Percentiles rank a stretch among this genome's conserved stretches.
phyloP scores from a whole-genome alignment of 129 eudicot species.

The Flaveria robusta region DNA sequence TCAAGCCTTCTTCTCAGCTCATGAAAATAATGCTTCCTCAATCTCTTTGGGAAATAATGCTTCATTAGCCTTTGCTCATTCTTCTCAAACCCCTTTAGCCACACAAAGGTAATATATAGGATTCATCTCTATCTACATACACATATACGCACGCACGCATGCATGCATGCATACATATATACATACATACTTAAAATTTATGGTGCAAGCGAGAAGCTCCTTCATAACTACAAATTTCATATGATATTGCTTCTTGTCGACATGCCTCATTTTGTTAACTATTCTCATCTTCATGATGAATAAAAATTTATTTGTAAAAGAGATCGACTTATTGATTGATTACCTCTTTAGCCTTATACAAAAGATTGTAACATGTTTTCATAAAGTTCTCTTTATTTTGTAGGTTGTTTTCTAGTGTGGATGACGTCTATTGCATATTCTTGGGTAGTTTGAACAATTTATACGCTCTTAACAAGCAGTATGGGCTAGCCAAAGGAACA shows the following conservation, averaged over 20 bases:
- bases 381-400: slow-evolving; percentile 4
- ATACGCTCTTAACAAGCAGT: slow-evolving; percentile 70
- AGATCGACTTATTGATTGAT: too few relatives aligned
- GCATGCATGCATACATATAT: background rate
- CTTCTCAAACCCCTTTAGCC: slow-evolving; percentile 47
- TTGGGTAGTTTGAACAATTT: slow-evolving; percentile 76
- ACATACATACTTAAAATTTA: too few relatives aligned
- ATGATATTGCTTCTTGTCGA: too few relatives aligned
- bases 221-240: too few relatives aligned
- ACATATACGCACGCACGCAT: background rate
- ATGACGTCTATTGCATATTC: slow-evolving; percentile 79
- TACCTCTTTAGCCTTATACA: too few relatives aligned
- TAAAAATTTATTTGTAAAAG: too few relatives aligned
- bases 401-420: slow-evolving; percentile 72
- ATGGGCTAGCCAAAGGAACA: slow-evolving; percentile 59
- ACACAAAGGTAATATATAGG: slow-evolving; percentile 53
- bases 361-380: too few relatives aligned
- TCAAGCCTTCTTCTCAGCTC: slow-evolving; percentile 51
- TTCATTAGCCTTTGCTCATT: slow-evolving; percentile 61
- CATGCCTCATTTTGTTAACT: too few relatives aligned
- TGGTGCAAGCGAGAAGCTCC: too few relatives aligned
- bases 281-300: too few relatives aligned
- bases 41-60: slow-evolving; percentile 58
- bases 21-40: slow-evolving; percentile 52
- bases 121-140: background rate